Evolutionary conservation across 768 basidiomycete genomes (phyloP), one percentile per base, ranked within the genome.

Genomic region (Lyophyllum shimeji): DNA sequence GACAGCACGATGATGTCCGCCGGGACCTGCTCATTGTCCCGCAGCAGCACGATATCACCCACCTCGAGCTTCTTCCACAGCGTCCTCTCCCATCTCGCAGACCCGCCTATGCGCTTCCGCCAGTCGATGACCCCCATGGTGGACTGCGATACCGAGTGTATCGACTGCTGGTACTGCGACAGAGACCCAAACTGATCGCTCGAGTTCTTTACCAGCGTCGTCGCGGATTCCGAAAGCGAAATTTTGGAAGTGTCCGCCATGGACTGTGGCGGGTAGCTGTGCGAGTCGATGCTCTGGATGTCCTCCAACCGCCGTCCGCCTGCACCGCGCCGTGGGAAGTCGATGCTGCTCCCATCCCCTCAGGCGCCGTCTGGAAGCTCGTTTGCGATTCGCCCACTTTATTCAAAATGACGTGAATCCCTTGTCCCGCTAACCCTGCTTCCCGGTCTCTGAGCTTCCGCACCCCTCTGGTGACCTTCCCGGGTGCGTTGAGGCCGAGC

Each of bases 21-120:
- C 0, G 96, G 96, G 12, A 98, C 89, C 72, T 97, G 96, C 48
- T 98, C 96, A 70, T 98, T 90, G 61, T 98, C 94, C 56, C 89
- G 77, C 31, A 98, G 76, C 7, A 98, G 75, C 27, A 98, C 92
- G 20, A 98, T 73, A 67, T 98, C 96, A n/a, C 96, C 96, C 11
- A 98, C 95, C 67, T 97, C 95, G 43, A 98, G 79, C 77, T 98
- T 98, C 79, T 98, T 98, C 96, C 96, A 98, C 1, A 98, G 75
- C 13, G 96, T 98, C 53, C 96, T 78, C 67, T 98, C 95, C 96
- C 96, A 98, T 24, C 80, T 78, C 1, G 93, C 87, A 3, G 86
- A 82, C 0, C 93, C 93, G 2, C 76, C 76, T 2, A 82, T 73
- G 34, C 82, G 84, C 46, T 84, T 84, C 46, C 74, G 77, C 82